Evolutionary conservation across 2,329 filamentous ascomycete species (phyloP).

Genomic region (Aspergillus amoenus): DNA sequence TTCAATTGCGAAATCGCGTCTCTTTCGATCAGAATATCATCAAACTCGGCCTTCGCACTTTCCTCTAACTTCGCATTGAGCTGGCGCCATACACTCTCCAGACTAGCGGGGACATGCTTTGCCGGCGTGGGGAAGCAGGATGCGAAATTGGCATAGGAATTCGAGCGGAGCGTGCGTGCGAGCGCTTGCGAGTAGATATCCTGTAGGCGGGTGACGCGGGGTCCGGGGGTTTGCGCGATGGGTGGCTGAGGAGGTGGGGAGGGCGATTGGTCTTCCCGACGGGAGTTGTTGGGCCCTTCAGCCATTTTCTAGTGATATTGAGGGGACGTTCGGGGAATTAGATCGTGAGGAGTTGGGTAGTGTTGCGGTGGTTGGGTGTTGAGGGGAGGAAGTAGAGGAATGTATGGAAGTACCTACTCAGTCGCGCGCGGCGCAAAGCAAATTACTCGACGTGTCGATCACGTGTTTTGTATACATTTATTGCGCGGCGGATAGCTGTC

Average conservation of each 20-base stretch:
- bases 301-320: constrained; percentile 18
- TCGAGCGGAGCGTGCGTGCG: constrained; percentile 59
- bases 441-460: constrained; percentile 20
- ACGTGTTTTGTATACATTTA: constrained; percentile 19
- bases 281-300: constrained; percentile 14
- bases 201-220: constrained; percentile 59
- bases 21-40: constrained; percentile 57
- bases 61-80: constrained; percentile 59
- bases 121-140: constrained; percentile 65
- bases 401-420: not conserved
- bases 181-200: constrained; percentile 62
- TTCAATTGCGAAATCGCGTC: constrained; percentile 60
- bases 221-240: constrained; percentile 55
- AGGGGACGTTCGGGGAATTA: not conserved
- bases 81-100: constrained; percentile 59
- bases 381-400: not conserved
- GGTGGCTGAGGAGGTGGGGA: constrained; percentile 56
- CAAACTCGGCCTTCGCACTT: constrained; percentile 59
- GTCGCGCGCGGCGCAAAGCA: constrained; percentile 5
- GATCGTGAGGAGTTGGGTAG: not conserved
- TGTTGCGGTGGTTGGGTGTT: not conserved
- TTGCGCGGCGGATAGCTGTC: not conserved
- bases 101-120: constrained; percentile 54
- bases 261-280: constrained; percentile 36
- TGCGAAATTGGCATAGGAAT: constrained; percentile 61